A percentile compares a stretch with the other conserved stretches of the same genome.
These are phyloP conservation scores for Hymenoscyphus linearis DNA, from an alignment of 2,329 filamentous ascomycete species.

Conservation along the genomic window DNA sequence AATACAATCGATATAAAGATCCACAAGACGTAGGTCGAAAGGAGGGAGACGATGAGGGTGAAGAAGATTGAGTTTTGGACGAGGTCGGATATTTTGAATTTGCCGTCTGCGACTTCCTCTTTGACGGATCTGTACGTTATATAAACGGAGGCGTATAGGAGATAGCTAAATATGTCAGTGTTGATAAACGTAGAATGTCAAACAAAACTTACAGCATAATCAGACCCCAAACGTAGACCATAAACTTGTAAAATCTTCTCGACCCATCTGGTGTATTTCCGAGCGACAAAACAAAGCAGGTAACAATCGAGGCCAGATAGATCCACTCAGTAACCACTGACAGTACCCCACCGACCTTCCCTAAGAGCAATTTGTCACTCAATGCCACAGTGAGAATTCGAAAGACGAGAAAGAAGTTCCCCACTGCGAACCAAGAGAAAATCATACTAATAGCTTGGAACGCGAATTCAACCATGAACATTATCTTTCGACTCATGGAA, in stretches of 20 bases:
- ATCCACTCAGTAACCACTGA: conserved; percentile 93
- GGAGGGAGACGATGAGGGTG: conserved; percentile 83
- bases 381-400: conserved; percentile 79
- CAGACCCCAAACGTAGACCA: conserved; percentile 91
- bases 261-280: conserved; percentile 91
- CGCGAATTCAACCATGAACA: conserved; percentile 64
- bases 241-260: conserved; percentile 84
- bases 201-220: conserved; percentile 70
- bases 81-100: conserved; percentile 65
- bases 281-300: conserved; percentile 87
- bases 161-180: conserved; percentile 49
- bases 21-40: conserved; percentile 90
- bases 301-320: conserved; percentile 82
- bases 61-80: conserved; percentile 87
- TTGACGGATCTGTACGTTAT: conserved; percentile 84
- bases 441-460: conserved; percentile 63
- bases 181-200: background rate
- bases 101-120: conserved; percentile 52
- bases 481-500: conserved; percentile 57
- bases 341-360: conserved; percentile 69
- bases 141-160: conserved; percentile 88
- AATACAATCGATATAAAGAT: conserved; percentile 84
- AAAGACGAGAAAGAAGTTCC: conserved; percentile 23
- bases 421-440: conserved; percentile 67
- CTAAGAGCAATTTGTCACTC: conserved; percentile 62